Conservation (phyloP, 176 grass and related monocot species). For the Pontederia crassipes region DNA sequence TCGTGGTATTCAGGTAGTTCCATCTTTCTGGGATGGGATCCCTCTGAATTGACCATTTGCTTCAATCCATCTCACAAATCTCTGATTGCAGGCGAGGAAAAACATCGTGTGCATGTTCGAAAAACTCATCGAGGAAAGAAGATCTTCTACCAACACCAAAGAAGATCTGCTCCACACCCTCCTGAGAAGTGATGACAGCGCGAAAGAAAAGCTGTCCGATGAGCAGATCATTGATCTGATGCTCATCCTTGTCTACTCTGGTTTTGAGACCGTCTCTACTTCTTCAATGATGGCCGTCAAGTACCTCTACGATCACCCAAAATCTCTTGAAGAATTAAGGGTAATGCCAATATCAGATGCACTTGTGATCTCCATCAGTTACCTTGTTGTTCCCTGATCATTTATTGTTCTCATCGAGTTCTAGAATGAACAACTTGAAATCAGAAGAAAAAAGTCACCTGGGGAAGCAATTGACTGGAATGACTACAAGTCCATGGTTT, state of each 20-base stretch:
- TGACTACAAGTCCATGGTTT: slow-evolving; percentile 18
- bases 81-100: slow-evolving; percentile 4
- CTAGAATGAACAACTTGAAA: slow-evolving; percentile 15
- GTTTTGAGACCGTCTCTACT: slow-evolving; percentile 14
- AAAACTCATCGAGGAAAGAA: slow-evolving; percentile 10
- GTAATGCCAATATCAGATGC: neutral
- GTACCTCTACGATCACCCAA: slow-evolving; percentile 8
- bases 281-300: slow-evolving; percentile 18
- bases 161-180: slow-evolving; percentile 8
- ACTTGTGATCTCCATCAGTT: neutral
- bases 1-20: slow-evolving; percentile 16
- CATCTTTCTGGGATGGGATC: neutral
- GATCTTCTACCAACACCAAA: neutral
- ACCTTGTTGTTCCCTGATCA: neutral
- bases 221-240: slow-evolving; percentile 13
- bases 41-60: neutral
- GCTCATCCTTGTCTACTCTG: slow-evolving; percentile 6
- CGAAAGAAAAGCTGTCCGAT: slow-evolving; percentile 7
- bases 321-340: slow-evolving; percentile 14
- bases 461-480: slow-evolving; percentile 2
- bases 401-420: neutral
- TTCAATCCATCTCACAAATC: too few relatives aligned
- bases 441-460: slow-evolving; percentile 5
- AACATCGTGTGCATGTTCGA: neutral
- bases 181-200: neutral